Conservation (phyloP, 768 basidiomycete genomes). For the Leccinum obscurum region DNA sequence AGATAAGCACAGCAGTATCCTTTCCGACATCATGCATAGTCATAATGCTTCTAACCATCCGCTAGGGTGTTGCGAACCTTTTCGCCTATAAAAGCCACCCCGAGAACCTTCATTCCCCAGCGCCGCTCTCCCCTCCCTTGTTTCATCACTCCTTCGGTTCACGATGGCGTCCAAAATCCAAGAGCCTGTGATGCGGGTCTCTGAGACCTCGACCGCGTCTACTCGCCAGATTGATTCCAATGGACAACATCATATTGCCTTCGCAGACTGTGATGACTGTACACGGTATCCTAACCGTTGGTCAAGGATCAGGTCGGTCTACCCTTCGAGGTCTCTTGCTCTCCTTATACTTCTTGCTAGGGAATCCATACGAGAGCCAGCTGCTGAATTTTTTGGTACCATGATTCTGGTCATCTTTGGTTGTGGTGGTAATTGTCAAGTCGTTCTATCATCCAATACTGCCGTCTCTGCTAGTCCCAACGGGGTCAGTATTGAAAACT, state of each 20-base stretch:
- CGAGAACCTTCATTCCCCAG: neutral
- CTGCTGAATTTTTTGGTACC: conserved; percentile 63
- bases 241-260: conserved; percentile 8
- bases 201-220: conserved; percentile 22
- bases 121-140: neutral
- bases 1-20: neutral
- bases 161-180: conserved; percentile 24
- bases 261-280: conserved; percentile 36
- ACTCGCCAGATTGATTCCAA: conserved; percentile 7
- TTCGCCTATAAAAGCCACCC: conserved; percentile 25
- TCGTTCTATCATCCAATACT: conserved; percentile 46
- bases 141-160: conserved; percentile 1
- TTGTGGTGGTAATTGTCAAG: conserved; percentile 57
- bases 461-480: conserved; percentile 47
- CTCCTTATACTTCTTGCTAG: conserved; percentile 29
- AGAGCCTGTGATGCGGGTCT: conserved; percentile 17
- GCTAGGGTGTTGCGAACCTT: neutral
- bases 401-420: conserved; percentile 62
- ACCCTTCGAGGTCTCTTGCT: neutral
- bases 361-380: conserved; percentile 52
- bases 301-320: conserved; percentile 51
- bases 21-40: neutral
- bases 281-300: conserved; percentile 49
- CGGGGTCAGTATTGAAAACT: conserved; percentile 47
- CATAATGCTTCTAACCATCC: neutral